Percentiles rank a stretch among this genome's conserved stretches.
These are phyloP conservation scores for Yamadazyma spencermartinsiae DNA, from an alignment of 1,139 yeast genomes.

Conservation along the genomic window DNA sequence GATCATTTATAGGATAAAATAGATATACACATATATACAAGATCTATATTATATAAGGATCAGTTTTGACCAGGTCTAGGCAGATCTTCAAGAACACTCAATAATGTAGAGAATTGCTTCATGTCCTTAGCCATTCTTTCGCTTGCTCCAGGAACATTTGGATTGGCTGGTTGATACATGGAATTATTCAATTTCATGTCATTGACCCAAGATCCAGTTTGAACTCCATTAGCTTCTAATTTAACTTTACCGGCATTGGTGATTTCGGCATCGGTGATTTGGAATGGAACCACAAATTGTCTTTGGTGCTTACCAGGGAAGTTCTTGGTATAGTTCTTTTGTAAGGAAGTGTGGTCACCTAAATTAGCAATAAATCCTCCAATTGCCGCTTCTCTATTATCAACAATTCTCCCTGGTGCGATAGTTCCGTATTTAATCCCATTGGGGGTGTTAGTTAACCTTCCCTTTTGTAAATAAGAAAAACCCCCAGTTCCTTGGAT, in stretches of 20 bases:
- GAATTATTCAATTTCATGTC: slow-evolving; percentile 19
- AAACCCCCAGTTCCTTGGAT: slow-evolving; percentile 74
- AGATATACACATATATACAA: slow-evolving; percentile 9
- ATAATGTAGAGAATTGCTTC: slow-evolving; percentile 17
- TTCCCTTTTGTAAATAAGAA: slow-evolving; percentile 69
- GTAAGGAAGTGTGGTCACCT: slow-evolving; percentile 41
- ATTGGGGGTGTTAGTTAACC: slow-evolving; percentile 71
- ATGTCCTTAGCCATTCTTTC: slow-evolving; percentile 39
- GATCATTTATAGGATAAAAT: slow-evolving; percentile 1
- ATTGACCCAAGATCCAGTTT: slow-evolving; percentile 44
- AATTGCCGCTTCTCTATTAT: slow-evolving; percentile 57
- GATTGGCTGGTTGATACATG: slow-evolving; percentile 31
- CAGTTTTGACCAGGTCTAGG: slow-evolving; percentile 4
- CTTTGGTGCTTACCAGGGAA: slow-evolving; percentile 46
- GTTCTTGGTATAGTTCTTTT: slow-evolving; percentile 41
- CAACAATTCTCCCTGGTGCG: slow-evolving; percentile 71
- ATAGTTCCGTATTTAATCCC: slow-evolving; percentile 62
- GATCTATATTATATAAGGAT: neutral
- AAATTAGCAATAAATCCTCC: slow-evolving; percentile 69
- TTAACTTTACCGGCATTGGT: slow-evolving; percentile 38
- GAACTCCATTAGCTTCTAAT: slow-evolving; percentile 42
- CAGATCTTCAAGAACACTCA: slow-evolving; percentile 15
- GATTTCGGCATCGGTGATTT: slow-evolving; percentile 41
- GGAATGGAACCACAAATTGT: slow-evolving; percentile 48
- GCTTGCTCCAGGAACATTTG: slow-evolving; percentile 32